Conservation (phyloP, 768 basidiomycete genomes). For the Xerocomellus intermedius region DNA sequence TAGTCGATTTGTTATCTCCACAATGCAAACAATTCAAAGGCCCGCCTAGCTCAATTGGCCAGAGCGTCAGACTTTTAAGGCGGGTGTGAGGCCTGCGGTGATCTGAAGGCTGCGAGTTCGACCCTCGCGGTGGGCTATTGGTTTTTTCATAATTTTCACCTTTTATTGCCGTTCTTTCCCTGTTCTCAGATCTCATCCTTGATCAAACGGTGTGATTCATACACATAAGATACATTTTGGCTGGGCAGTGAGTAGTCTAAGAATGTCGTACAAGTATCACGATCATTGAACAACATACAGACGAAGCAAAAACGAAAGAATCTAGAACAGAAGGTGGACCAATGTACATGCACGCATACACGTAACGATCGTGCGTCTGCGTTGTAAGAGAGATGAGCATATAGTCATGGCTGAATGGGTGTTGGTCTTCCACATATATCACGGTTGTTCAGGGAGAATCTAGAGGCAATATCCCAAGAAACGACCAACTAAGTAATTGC, state of each 20-base stretch:
- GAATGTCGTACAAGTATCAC: conserved; percentile 14
- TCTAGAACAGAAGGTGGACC: conserved; percentile 5
- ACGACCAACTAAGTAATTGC: conserved; percentile 23
- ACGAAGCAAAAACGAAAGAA: conserved; percentile 10
- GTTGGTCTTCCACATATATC: conserved; percentile 21
- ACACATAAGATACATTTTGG: conserved; percentile 18
- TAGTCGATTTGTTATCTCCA: background rate
- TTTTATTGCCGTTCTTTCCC: background rate
- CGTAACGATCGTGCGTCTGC: conserved; percentile 7
- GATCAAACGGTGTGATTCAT: background rate
- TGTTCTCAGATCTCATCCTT: background rate
- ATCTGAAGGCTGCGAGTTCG: conserved; percentile 88
- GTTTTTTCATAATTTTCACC: conserved; percentile 8
- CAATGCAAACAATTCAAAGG: background rate
- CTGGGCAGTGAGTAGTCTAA: conserved; percentile 19
- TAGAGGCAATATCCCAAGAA: conserved; percentile 30
- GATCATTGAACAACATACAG: conserved; percentile 17
- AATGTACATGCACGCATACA: conserved; percentile 11
- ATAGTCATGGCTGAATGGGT: conserved; percentile 15
- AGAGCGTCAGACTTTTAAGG: conserved; percentile 58
- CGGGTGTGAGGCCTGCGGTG: conserved; percentile 22
- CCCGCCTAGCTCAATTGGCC: conserved; percentile 63
- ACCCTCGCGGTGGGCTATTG: conserved; percentile 77
- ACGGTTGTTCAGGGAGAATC: conserved; percentile 23
- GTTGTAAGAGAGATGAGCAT: conserved; percentile 9